Base-by-base conservation (phyloP, 2,329 filamentous ascomycete species). In the Emericellopsis cladophorae region DNA sequence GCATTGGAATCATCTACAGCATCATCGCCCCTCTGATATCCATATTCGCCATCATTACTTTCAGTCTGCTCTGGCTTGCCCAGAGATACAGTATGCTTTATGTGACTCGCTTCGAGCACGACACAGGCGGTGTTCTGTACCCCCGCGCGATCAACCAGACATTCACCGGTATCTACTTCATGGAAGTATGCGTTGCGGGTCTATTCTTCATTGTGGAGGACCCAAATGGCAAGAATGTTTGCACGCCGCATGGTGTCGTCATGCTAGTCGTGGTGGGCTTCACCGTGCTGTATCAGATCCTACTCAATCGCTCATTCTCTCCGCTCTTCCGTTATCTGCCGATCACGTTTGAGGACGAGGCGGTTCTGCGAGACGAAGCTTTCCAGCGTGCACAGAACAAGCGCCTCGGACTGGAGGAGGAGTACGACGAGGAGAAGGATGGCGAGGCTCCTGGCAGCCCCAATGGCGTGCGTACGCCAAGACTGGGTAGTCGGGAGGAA, bases 11-110 rank as follows among this genome's bases (percentile, higher is more conserved):
- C 34, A 81, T 96, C 32, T 98, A 96, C 61, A 85, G 79, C 32
- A 74, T 96, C 42, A 81, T 96, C 34, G 80, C 92, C 1, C 92
- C 92, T 0, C 67, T 98, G 11, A 95, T 98, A 54, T 76, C 92
- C 38, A 65, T 96, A 18, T 96, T 98, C 65, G 90, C 92, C 50
- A 79, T 95, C 51, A 78, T 96, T 56, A 95, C 90, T 0, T 96
- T 96, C 57, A 74, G 76, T 37, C 68, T 98, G 0, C 81, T 96
- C 48, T 98, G 89, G 89, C 70, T 95, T 36, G 90, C 92, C 1
- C 88, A 96, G 57, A 79, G 90, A n/a, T 96, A 96, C 62, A 90
- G 90, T 49, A 93, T 94, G 66, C 74, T 98, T 16, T 98, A 95
- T 53, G 89, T 98, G 44, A 93, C 80, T 22, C 84, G 88, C 40